Conservation (phyloP, 2,329 filamentous ascomycete genomes). For the Ophiostoma piceae region DNA sequence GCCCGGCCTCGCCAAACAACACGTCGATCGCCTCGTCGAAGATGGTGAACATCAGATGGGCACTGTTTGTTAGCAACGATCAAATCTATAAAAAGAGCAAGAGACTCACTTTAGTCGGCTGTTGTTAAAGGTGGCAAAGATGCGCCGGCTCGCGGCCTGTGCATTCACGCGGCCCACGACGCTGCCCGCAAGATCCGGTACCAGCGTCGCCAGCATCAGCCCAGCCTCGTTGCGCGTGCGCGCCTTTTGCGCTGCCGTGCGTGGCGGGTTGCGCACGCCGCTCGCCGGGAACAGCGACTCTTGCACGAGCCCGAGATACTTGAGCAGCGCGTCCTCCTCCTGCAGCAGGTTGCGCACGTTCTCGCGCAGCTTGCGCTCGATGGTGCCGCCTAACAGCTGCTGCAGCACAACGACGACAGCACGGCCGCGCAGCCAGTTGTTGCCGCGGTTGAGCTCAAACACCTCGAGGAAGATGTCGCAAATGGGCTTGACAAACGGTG, state of each 20-base stretch:
- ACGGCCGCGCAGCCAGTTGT: slow-evolving; percentile 93
- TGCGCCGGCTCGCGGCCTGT: slow-evolving; percentile 77
- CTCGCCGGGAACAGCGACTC: slow-evolving; percentile 61
- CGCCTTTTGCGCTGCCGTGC: slow-evolving; percentile 68
- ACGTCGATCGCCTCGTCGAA: slow-evolving; percentile 65
- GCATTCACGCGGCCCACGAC: slow-evolving; percentile 92
- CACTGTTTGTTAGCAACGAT: slow-evolving; percentile 37
- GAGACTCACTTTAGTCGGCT: slow-evolving; percentile 72
- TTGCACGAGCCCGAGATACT: slow-evolving; percentile 68
- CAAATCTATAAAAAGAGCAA: slow-evolving; percentile 13
- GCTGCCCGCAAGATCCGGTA: slow-evolving; percentile 86
- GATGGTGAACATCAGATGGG: slow-evolving; percentile 65
- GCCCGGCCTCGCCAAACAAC: slow-evolving; percentile 50
- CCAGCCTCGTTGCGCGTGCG: slow-evolving; percentile 82
- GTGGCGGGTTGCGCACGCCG: slow-evolving; percentile 38
- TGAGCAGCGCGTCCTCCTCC: slow-evolving; percentile 75
- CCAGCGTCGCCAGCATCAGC: slow-evolving; percentile 78
- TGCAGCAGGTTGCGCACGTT: slow-evolving; percentile 67
- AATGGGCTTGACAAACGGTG: slow-evolving; percentile 93
- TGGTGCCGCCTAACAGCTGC: slow-evolving; percentile 89
- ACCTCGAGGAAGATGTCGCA: slow-evolving; percentile 95
- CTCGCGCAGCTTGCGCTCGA: slow-evolving; percentile 91
- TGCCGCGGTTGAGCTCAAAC: slow-evolving; percentile 89
- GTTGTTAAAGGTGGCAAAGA: slow-evolving; percentile 91
- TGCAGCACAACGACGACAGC: slow-evolving; percentile 95